Evolutionary conservation across 1,284 basidiomycete species (phyloP), one percentile per base, ranked within the genome.

Genomic region (Marasmius tenuissimus): DNA sequence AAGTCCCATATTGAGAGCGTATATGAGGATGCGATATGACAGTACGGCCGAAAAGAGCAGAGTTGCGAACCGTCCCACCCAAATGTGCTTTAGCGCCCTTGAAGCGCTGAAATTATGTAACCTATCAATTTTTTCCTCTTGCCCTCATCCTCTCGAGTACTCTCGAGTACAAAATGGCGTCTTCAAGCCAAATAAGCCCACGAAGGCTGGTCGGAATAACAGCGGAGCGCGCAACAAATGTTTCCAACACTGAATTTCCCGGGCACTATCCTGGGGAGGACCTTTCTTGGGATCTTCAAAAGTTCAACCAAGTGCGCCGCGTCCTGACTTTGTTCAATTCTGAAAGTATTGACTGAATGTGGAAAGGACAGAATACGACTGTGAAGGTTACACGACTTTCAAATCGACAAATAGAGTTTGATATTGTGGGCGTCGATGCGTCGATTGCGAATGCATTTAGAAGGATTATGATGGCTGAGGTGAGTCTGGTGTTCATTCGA

Each of bases 391-490:
- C 91, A 66, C 83, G 91, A 55, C 77, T 96, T 47, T 96, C 94
- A 3, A 84, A 91, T 51, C 84, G 89, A 3, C 89, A 90, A 4
- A 86, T 97, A 65, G 96, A 98, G 70, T 97, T 99, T 73, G 97
- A 99, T 77, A 79, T 99, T 34, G 86, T 98, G 61, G 97, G 97
- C 8, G 92, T 98, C 37, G 97, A 99, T 76, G 94, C 97, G 0
- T 93, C 93, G 35, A 93, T 99, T 58, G 96, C 97, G 33, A 99
- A 99, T 74, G 95, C 97, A 0, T 86, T 98, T 67, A 85, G 97
- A 49, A 82, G 97, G 62, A 93, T 97, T 60, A 82, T 98, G 71
- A 93, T 99, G 58, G 93, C 97, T 33, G 97, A 99, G 84, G 96
- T 94, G 66, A 63, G 84, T 71, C 49, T 40, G 22, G 48, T 18